phyloP scores from a whole-genome alignment of 2,329 filamentous ascomycete genomes.

The Hypoxylon sp. region DNA sequence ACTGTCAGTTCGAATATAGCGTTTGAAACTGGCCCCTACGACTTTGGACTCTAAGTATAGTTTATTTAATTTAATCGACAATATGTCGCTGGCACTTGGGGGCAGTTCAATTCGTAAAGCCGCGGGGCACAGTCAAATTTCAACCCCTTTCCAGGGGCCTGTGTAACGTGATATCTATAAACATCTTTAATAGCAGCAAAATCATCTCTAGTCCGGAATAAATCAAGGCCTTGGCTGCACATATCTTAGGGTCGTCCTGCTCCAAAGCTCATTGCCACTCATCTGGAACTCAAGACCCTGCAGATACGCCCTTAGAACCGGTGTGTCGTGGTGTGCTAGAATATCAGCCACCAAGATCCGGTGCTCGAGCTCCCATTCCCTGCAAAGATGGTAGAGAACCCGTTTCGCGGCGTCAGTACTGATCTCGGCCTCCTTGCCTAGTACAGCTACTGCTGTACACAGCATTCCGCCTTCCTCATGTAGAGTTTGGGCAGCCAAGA shows the following conservation, averaged over 20 bases:
- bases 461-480: conserved; percentile 52
- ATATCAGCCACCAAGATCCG: conserved; percentile 34
- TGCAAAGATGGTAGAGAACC: conserved; percentile 36
- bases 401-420: conserved; percentile 34
- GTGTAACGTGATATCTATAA: not conserved
- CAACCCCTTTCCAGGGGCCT: not conserved
- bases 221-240: conserved; percentile 5
- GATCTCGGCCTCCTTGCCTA: conserved; percentile 50
- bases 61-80: not conserved
- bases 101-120: not conserved
- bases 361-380: conserved; percentile 40
- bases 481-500: conserved; percentile 28
- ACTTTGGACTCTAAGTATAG: not conserved
- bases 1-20: too few species aligned
- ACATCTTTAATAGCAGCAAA: not conserved
- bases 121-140: not conserved
- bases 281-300: conserved; percentile 55
- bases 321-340: conserved; percentile 15
- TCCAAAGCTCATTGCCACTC: conserved; percentile 50
- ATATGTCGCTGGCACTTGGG: not conserved
- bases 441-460: conserved; percentile 53
- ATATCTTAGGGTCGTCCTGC: conserved; percentile 49
- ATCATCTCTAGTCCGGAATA: not conserved
- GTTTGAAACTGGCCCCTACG: not conserved
- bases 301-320: conserved; percentile 47